These are phyloP conservation scores for Albatrellus ellisii DNA, from an alignment of 768 basidiomycete species.

Conservation along the genomic window DNA sequence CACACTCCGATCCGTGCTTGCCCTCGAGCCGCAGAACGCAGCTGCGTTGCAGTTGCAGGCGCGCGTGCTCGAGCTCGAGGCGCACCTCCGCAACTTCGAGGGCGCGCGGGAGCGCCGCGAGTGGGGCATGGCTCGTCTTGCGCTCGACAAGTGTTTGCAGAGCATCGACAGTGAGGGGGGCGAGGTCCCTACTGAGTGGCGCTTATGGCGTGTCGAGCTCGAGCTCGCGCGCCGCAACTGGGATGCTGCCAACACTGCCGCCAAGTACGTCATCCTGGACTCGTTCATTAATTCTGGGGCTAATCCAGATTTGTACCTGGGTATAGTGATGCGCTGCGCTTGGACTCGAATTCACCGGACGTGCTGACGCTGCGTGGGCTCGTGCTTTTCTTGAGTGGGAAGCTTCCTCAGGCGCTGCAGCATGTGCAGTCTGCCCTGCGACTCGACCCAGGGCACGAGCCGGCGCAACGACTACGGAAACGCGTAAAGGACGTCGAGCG, in stretches of 20 bases:
- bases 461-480: conserved; percentile 57
- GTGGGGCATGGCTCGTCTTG: conserved; percentile 70
- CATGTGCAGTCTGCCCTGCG: conserved; percentile 62
- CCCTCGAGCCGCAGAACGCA: conserved; percentile 48
- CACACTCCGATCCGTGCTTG: conserved; percentile 46
- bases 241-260: conserved; percentile 63
- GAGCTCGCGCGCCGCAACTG: conserved; percentile 18
- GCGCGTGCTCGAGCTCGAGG: conserved; percentile 47
- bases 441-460: conserved; percentile 64
- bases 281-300: neutral
- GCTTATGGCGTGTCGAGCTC: neutral
- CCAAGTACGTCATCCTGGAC: conserved; percentile 35
- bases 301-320: too few relatives aligned
- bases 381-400: conserved; percentile 62
- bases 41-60: conserved; percentile 46
- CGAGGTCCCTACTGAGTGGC: conserved; percentile 62
- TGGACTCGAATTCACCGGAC: conserved; percentile 65
- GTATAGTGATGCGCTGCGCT: conserved; percentile 61
- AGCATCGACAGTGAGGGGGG: conserved; percentile 64
- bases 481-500: conserved; percentile 75
- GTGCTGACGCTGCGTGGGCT: conserved; percentile 67
- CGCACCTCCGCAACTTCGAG: conserved; percentile 53
- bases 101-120: conserved; percentile 42
- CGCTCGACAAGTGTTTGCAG: conserved; percentile 66
- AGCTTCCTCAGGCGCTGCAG: conserved; percentile 56